Evolutionary conservation across 2,329 filamentous ascomycete species (phyloP).

Genomic region (Colletotrichum sansevieriae): DNA sequence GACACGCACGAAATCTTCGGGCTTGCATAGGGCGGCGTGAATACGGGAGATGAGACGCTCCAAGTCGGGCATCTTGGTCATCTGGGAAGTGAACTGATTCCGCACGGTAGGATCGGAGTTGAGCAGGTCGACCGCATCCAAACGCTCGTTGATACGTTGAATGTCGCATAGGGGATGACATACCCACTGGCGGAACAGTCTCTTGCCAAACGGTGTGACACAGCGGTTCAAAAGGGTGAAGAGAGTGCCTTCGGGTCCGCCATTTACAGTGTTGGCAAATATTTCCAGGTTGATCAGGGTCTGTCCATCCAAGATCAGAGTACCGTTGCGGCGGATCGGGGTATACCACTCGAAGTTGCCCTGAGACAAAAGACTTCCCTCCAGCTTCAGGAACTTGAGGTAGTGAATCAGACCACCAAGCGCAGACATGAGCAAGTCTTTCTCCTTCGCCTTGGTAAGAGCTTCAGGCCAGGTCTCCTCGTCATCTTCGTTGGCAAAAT

Average conservation of each 20-base stretch:
- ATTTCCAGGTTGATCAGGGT: conserved; percentile 98
- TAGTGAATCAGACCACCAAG: conserved; percentile 92
- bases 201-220: conserved; percentile 96
- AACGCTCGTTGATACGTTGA: conserved; percentile 87
- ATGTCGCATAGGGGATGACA: conserved; percentile 94
- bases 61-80: conserved; percentile 93
- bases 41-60: conserved; percentile 95
- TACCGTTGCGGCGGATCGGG: conserved; percentile 91
- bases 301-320: conserved; percentile 92
- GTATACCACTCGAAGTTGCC: conserved; percentile 93
- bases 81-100: conserved; percentile 88
- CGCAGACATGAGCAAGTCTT: conserved; percentile 89
- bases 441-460: conserved; percentile 78
- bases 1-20: conserved; percentile 93
- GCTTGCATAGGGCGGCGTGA: conserved; percentile 89
- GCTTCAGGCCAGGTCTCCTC: conserved; percentile 78
- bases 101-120: conserved; percentile 85
- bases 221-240: conserved; percentile 94
- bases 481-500: conserved; percentile 75
- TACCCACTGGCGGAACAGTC: conserved; percentile 95
- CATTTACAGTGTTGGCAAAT: conserved; percentile 93
- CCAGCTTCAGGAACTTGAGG: conserved; percentile 86
- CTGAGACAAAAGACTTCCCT: conserved; percentile 87
- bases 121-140: conserved; percentile 94
- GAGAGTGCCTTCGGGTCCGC: conserved; percentile 85